Base-by-base conservation (phyloP, 805 yeast species). In the Starmerella potacharoeniae region DNA sequence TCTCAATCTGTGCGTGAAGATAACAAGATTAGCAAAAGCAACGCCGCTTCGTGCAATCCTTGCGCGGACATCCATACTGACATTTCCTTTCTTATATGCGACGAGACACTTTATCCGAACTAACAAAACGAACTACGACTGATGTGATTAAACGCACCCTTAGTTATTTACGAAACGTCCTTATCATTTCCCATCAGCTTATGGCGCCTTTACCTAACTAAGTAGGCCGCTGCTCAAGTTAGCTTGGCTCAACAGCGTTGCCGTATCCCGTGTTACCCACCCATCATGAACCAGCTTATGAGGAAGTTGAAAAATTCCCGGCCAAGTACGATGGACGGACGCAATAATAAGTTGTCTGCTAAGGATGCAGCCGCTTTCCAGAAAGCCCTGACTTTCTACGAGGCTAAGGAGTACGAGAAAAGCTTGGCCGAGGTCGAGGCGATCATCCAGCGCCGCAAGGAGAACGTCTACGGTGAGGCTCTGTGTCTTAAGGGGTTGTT, bases 331-430 rank as follows among this genome's bases (percentile, higher is more conserved):
- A 58, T 55, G 60, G 58, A 58, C 40, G 57, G 58, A 16, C 52
- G 55, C 29, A 57, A 57, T 49, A 58, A 51, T 48, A 58, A 60
- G 33, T 47, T 59, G 46, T 50, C 40, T 37, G 4, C 69, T 35
- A 87, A 86, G 68, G 95, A 88, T 60, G 91, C 85, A 55, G 75
- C 77, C 35, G 79, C 79, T 59, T 89, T 91, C 73, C 77, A 83
- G 56, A 86, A 84, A 61, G 96, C 96, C 0, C 75, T 93, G 64
- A 81, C 81, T 62, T 76, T 86, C 34, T 93, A 88, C 65, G 97
- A 93, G 66, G 67, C 76, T 49, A 88, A 86, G 68, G 89, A 88
- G 68, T 90, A 90, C 74, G 86, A 86, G 67, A 89, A 91, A 64
- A 80, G 96, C 1, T 70, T 90, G 63, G 86, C 86, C 66, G 66